These are phyloP conservation scores for Cornus florida DNA, from an alignment of 148 eudicot species.

Conservation along the genomic window DNA sequence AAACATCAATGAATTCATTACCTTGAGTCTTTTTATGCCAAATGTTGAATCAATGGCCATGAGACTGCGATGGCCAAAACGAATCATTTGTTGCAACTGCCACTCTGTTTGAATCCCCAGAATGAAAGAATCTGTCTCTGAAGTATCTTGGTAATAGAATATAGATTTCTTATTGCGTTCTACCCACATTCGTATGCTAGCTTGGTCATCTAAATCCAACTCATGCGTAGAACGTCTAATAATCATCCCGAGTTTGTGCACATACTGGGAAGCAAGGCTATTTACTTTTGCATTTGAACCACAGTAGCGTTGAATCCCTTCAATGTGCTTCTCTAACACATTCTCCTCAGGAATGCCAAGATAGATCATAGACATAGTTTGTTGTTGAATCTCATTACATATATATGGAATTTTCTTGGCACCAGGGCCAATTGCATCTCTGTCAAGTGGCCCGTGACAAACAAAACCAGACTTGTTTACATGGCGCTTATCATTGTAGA, in stretches of 20 bases:
- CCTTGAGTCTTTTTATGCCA: constrained; percentile 90
- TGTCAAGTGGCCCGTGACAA: constrained; percentile 94
- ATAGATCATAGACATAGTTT: constrained; percentile 96
- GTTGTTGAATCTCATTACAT: constrained; percentile 91
- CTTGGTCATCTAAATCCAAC: constrained; percentile 91
- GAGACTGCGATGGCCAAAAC: constrained; percentile 81
- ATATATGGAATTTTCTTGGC: constrained; percentile 83
- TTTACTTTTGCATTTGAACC: constrained; percentile 68
- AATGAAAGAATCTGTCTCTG: constrained; percentile 72
- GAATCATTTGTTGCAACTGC: constrained; percentile 96
- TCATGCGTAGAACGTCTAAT: constrained; percentile 84
- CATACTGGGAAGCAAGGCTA: constrained; percentile 87
- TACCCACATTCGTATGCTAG: constrained; percentile 83
- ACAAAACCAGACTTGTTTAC: constrained; percentile 85
- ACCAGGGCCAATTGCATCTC: constrained; percentile 98
- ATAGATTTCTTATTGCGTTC: constrained; percentile 84
- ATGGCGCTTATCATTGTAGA: constrained; percentile 80
- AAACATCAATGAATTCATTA: constrained; percentile 13
- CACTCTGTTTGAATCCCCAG: constrained; percentile 98
- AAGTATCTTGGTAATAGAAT: constrained; percentile 73
- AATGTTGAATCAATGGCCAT: constrained; percentile 87
- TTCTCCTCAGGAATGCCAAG: constrained; percentile 94
- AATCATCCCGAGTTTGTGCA: constrained; percentile 89
- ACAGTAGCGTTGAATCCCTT: constrained; percentile 83
- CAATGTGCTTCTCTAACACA: constrained; percentile 89